Conservation (phyloP, 2,329 filamentous ascomycete genomes). For the Leptosphaerulina australis region DNA sequence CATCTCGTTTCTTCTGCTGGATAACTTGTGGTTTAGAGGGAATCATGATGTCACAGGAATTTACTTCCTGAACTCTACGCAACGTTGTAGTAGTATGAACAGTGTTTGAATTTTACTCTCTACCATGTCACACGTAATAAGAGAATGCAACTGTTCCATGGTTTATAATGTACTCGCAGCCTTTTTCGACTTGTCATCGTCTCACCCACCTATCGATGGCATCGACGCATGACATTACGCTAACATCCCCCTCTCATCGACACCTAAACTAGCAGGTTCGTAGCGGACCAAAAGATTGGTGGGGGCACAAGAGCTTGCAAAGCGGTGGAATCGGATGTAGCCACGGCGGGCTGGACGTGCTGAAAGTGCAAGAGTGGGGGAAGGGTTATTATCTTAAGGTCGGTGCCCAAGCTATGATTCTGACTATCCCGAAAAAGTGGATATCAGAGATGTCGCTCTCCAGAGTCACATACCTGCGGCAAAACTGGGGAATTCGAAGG, state of each 20-base stretch:
- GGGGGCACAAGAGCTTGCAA: background rate
- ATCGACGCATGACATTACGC: conserved; percentile 17
- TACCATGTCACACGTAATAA: conserved; percentile 4
- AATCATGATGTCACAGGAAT: conserved; percentile 33
- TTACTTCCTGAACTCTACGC: background rate
- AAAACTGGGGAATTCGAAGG: too few relatives aligned
- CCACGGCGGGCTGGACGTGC: conserved; percentile 15
- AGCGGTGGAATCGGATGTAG: conserved; percentile 5
- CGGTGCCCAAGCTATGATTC: conserved; percentile 10
- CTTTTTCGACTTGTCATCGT: conserved; percentile 25
- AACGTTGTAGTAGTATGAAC: background rate
- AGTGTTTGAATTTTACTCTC: background rate
- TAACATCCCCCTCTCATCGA: conserved; percentile 13
- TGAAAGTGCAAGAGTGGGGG: conserved; percentile 33
- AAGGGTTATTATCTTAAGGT: too few relatives aligned
- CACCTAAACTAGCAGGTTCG: conserved; percentile 21
- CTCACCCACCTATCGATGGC: conserved; percentile 30
- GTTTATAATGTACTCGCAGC: conserved; percentile 10
- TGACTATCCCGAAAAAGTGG: conserved; percentile 12
- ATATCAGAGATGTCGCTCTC: too few relatives aligned
- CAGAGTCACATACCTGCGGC: too few relatives aligned
- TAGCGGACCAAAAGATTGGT: conserved; percentile 2
- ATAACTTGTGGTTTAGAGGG: conserved; percentile 35
- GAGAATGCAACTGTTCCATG: conserved; percentile 6
- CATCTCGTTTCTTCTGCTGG: conserved; percentile 34